Base-by-base conservation (phyloP, 176 grass and related monocot genomes). In the Pontederia crassipes region DNA sequence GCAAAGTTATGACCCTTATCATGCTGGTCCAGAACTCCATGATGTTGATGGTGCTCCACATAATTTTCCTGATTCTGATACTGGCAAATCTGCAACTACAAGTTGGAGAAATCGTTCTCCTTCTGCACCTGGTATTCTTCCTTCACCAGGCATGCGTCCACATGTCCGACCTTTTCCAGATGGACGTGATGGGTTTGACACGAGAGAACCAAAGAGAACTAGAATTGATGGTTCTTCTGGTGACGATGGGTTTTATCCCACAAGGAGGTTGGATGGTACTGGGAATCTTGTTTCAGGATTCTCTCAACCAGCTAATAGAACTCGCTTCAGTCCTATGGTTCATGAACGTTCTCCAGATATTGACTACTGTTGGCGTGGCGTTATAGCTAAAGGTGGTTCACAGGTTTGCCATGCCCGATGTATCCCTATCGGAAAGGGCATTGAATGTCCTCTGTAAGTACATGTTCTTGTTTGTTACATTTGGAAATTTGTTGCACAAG, bases 401-500 rank as follows among this genome's bases (percentile, higher is more conserved):
- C 85, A 76, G 67, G 87, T 98, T 71, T 98, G 93, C 59, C 72
- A 69, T 69, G 93, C 93, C 55, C 87, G 93, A 12, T 98, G 93
- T 73, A 74, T 98, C 64, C 56, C 88, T 45, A 86, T 98, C 55
- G 73, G 71, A 60, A 87, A 78, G 71, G 93, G 84, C 45, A 67
- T 85, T 46, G 79, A 83, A 20, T 78, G 81, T 64, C 70, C 87
- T 66, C 61, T 98, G 93, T 92, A 84, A 67, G 91, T 87, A 17
- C 35, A 9, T 9, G 17, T 7, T 69, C 0, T 17, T 65, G 10
- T 14, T 52, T 12, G 9, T 49, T 65, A 46, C 2, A 15, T 35
- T 27, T 65, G 8, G 20, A 65, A 50, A 65, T 51, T 65, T 26
- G 17, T 51, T 28, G 6, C 54, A 56, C 15, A 2, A 1, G 59